These are phyloP conservation scores for Talinum fruticosum DNA, from an alignment of 148 eudicot species.

Conservation along the genomic window DNA sequence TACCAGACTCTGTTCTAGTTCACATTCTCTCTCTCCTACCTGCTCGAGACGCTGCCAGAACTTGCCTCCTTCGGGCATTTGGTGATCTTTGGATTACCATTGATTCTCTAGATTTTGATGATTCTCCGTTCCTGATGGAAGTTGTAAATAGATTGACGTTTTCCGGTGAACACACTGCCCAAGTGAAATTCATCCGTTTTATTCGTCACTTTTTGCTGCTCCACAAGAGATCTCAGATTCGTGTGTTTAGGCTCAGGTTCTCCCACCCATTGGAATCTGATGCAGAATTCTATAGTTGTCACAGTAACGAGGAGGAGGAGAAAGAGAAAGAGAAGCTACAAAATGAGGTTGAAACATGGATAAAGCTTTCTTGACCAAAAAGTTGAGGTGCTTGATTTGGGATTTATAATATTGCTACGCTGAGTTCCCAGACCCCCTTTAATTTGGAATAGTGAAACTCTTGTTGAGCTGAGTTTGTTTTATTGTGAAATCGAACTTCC, in stretches of 20 bases:
- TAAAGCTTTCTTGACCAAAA: background rate
- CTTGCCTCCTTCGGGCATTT: background rate
- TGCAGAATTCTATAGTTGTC: no score
- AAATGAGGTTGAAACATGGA: background rate
- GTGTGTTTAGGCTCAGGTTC: background rate
- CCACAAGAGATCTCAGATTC: background rate
- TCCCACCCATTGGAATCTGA: background rate
- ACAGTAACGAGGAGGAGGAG: no score
- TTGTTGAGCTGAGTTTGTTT: background rate
- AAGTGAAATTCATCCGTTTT: background rate
- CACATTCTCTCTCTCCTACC: background rate
- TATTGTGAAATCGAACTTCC: background rate
- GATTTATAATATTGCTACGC: background rate
- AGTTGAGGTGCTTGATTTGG: conserved; percentile 12
- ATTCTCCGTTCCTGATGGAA: background rate
- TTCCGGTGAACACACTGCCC: no score
- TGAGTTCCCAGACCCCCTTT: background rate
- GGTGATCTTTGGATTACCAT: conserved; percentile 8
- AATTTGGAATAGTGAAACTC: background rate
- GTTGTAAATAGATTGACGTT: no score
- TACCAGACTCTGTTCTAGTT: background rate
- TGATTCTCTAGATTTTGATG: conserved; percentile 1
- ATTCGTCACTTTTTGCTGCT: background rate
- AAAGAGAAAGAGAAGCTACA: background rate
- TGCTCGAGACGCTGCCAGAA: background rate